Evolutionary conservation across 768 basidiomycete genomes (phyloP), one percentile per base, ranked within the genome.

Genomic region (Sporobolomyces phaffii): DNA sequence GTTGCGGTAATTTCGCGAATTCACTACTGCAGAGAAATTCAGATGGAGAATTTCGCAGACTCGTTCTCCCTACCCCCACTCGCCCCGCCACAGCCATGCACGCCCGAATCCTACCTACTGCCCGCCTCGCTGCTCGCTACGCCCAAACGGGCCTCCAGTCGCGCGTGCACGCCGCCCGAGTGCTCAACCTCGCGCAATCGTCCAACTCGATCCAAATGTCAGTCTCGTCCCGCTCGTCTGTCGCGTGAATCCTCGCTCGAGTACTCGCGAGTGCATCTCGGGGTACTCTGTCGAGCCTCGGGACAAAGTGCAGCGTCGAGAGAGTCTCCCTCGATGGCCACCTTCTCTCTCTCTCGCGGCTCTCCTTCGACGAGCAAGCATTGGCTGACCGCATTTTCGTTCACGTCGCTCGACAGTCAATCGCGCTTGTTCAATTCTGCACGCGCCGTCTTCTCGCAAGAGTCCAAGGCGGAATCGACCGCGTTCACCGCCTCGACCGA

Each of bases 91-190:
- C n/a, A 22, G 33, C 0, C 1, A 68, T 69, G 68, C 68, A 69
- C 68, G 51, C 68, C 40, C 34, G 68, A 13, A 6, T 69, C 2
- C 24, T 41, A 18, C 18, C 14, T 15, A 34, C 67, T 0, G 20
- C 67, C 7, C 51, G 62, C n/a, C 14, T 51, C 5, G 68, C 62
- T 1, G 48, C 52, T 28, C 68, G 68, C 34, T 36, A 45, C 43
- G 50, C 61, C 34, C 31, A 33, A 17, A 52, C 41, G 4, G 50
- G 51, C 11, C 45, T 57, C 36, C 47, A 64, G 15, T 56, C 47
- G 18, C 29, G 43, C 26, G 62, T 53, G 28, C 59, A 38, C n/a
- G 24, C 62, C 5, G 10, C 28, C n/a, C 8, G 6, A 33, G 38
- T 33, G 14, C 18, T 29, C 26, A 28, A 22, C 52, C 58, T 53